phyloP scores from a whole-genome alignment of 2,329 filamentous ascomycete genomes.

The Scedosporium boydii region DNA sequence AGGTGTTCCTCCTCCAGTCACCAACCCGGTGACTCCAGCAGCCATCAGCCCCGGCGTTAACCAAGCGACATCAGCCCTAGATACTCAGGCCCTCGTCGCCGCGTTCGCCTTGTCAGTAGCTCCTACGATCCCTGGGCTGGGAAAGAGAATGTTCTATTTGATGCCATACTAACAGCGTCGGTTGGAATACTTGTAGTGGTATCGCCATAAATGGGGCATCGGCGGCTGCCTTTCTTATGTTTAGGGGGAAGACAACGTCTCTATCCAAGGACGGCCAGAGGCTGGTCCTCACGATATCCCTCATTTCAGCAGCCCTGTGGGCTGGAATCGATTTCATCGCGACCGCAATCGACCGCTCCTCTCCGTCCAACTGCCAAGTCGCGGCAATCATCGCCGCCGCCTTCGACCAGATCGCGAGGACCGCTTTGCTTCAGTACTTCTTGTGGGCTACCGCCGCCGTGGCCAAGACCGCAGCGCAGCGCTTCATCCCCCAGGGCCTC shows the following conservation, averaged over 20 bases:
- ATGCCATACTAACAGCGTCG: neutral
- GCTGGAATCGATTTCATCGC: constrained; percentile 41
- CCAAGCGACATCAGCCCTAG: constrained; percentile 34
- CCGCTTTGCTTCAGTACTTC: constrained; percentile 43
- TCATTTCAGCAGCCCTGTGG: constrained; percentile 42
- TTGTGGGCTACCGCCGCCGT: constrained; percentile 38
- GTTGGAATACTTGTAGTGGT: constrained; percentile 26
- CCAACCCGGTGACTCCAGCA: constrained; percentile 4
- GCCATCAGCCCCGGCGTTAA: constrained; percentile 8
- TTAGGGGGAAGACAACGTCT: constrained; percentile 36
- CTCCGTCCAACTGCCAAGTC: constrained; percentile 38
- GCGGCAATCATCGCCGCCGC: constrained; percentile 40
- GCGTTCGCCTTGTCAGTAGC: constrained; percentile 44
- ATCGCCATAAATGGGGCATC: constrained; percentile 43
- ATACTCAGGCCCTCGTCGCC: constrained; percentile 39
- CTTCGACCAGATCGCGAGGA: constrained; percentile 48
- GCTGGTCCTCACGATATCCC: constrained; percentile 52
- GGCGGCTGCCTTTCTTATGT: constrained; percentile 33
- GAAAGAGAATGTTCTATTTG: neutral
- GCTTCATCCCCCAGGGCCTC: constrained; percentile 34
- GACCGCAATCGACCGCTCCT: constrained; percentile 33
- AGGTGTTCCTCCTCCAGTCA: neutral
- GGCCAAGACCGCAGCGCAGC: constrained; percentile 24
- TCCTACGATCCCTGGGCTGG: neutral
- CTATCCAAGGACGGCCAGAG: constrained; percentile 49